A percentile compares a stretch with the other conserved stretches of the same genome.
These are phyloP conservation scores for Globisporangium camurandrum DNA, from an alignment of 352 stramenopile genomes.

Conservation along the genomic window DNA sequence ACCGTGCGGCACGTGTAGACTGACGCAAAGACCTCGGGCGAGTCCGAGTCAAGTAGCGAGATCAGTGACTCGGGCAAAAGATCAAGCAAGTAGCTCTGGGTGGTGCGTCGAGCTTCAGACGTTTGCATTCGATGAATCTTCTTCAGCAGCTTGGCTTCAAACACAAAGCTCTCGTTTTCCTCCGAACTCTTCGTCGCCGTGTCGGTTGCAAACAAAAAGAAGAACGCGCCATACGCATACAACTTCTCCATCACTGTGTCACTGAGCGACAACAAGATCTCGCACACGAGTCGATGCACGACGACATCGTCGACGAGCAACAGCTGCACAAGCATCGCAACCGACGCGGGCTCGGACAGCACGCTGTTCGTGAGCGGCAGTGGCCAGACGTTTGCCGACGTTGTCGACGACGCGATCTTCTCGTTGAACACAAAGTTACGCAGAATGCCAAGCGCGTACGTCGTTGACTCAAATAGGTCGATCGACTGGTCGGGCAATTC, in stretches of 20 bases:
- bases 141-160: slow-evolving; percentile 55
- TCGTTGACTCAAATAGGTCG: slow-evolving; percentile 29
- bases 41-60: slow-evolving; percentile 52
- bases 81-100: slow-evolving; percentile 60
- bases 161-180: slow-evolving; percentile 34
- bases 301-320: slow-evolving; percentile 47
- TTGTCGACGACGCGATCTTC: slow-evolving; percentile 14
- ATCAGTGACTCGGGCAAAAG: slow-evolving; percentile 74
- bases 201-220: slow-evolving; percentile 57
- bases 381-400: slow-evolving; percentile 35
- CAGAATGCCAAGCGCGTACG: slow-evolving; percentile 45
- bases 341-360: slow-evolving; percentile 32
- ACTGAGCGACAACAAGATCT: slow-evolving; percentile 53
- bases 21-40: slow-evolving; percentile 52
- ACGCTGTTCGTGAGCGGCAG: slow-evolving; percentile 49
- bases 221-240: slow-evolving; percentile 57
- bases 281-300: slow-evolving; percentile 45
- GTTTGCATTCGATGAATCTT: slow-evolving; percentile 56
- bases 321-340: slow-evolving; percentile 57
- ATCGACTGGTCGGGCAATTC: slow-evolving; percentile 62
- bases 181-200: slow-evolving; percentile 16
- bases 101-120: slow-evolving; percentile 29
- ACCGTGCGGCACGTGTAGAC: slow-evolving; percentile 45
- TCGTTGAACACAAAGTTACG: slow-evolving; percentile 60
- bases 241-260: slow-evolving; percentile 40